Conservation (phyloP, 352 stramenopile genomes). For the Blastocystis sp. region DNA sequence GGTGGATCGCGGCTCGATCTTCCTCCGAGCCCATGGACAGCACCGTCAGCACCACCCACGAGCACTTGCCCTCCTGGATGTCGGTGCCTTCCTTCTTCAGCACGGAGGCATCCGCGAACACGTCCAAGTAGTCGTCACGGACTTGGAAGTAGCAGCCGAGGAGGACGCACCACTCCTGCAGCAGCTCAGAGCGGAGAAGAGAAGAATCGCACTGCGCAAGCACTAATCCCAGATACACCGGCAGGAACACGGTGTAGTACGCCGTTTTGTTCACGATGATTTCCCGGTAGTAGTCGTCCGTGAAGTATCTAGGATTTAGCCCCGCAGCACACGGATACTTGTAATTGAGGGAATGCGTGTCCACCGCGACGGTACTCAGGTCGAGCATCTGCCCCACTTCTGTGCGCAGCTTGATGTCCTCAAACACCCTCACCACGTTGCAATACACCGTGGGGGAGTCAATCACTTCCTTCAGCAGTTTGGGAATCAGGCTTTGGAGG, state of each 20-base stretch:
- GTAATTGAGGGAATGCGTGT: conserved; percentile 18
- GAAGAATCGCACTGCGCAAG: background rate
- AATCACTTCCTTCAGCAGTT: conserved; percentile 9
- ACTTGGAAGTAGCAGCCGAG: conserved; percentile 37
- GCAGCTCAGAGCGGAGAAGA: background rate
- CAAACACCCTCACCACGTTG: background rate
- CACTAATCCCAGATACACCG: conserved; percentile 36
- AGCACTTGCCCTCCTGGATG: conserved; percentile 55
- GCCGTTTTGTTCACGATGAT: conserved; percentile 58
- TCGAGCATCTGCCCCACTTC: conserved; percentile 57
- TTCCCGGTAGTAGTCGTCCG: conserved; percentile 1
- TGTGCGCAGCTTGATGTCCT: conserved; percentile 34
- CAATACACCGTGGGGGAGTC: background rate
- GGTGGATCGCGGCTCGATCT: background rate
- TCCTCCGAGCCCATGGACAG: conserved; percentile 36
- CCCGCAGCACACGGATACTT: background rate
- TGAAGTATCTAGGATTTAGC: conserved; percentile 34
- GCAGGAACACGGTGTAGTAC: conserved; percentile 55
- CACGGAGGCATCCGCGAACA: conserved; percentile 37
- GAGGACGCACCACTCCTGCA: background rate
- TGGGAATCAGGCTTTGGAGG: conserved; percentile 27
- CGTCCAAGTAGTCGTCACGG: conserved; percentile 53
- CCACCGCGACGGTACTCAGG: conserved; percentile 10
- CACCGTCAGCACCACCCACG: conserved; percentile 45
- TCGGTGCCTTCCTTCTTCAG: conserved; percentile 47